phyloP scores from a whole-genome alignment of 2,329 filamentous ascomycete species.

The Elsinoe fawcettii region DNA sequence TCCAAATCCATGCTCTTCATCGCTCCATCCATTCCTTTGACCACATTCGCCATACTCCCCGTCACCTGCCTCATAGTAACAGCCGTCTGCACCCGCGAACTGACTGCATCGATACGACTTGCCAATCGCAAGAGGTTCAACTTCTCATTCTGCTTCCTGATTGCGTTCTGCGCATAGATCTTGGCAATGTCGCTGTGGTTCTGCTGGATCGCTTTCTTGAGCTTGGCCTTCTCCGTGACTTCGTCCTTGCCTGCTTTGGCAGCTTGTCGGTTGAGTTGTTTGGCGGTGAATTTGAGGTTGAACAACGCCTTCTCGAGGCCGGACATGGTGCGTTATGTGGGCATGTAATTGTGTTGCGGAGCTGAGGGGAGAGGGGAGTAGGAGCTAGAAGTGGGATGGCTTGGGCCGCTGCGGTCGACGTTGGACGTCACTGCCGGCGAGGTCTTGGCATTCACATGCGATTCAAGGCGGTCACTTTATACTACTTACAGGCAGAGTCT shows the following conservation, averaged over 20 bases:
- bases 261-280: conserved; percentile 55
- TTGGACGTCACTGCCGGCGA: conserved; percentile 2
- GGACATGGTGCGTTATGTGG: conserved; percentile 40
- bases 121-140: conserved; percentile 51
- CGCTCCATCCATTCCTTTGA: conserved; percentile 53
- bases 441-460: conserved; percentile 14
- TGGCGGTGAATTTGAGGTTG: conserved; percentile 57
- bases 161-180: conserved; percentile 56
- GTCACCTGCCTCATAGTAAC: conserved; percentile 56
- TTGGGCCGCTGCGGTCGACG: neutral
- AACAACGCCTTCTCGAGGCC: conserved; percentile 55
- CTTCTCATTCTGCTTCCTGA: conserved; percentile 56
- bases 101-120: conserved; percentile 53
- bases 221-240: conserved; percentile 52
- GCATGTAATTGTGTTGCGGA: conserved; percentile 9
- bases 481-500: too few species aligned
- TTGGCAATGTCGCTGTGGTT: conserved; percentile 54
- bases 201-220: conserved; percentile 57
- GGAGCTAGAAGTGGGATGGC: conserved; percentile 5
- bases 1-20: conserved; percentile 59
- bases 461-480: neutral
- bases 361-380: neutral
- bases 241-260: conserved; percentile 56
- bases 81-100: conserved; percentile 53
- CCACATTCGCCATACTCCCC: conserved; percentile 55